Evolutionary conservation across 163 green algal species (phyloP), one percentile per base, ranked within the genome.

Genomic region (Scenedesmus sp.): DNA sequence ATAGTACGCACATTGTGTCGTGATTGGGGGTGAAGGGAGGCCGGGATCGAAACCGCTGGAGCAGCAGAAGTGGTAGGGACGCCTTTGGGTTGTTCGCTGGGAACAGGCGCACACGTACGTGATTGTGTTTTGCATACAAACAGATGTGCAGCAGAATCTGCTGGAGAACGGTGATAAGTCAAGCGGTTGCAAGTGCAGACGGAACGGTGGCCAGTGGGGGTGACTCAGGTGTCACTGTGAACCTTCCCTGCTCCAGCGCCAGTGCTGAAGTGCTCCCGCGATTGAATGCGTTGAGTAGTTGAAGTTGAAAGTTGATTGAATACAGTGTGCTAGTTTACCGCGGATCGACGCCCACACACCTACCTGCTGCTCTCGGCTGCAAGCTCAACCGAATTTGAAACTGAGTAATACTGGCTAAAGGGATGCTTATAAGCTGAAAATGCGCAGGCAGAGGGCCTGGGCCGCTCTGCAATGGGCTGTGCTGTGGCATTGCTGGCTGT

Each of bases 401-500:
- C 34, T 79, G 70, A 52, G 13, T 16, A 4, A 0, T 13, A 52
- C 1, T 4, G 1, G 70, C 46, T 52, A 52, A 6, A 12, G 23
- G 46, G 3, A 79, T 79, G 70, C 70, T 79, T 79, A 5, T 4
- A 23, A 79, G 70, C 5, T 79, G 70, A 79, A 46, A 79, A 79
- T 79, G 70, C 70, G 23, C 12, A 79, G 70, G 23, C 2, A 5
- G 70, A 79, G 3, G 70, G 70, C 23, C 6, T 23, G 4, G 70
- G 70, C 70, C 70, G 70, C 23, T 79, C 70, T 79, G 70, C 23
- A 79, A 52, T 79, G 70, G 70, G 23, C 70, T 23, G 70, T 79
- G 70, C 70, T 79, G 70, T 79, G 70, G 70, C 70, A 79, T 79
- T 79, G 70, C 70, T 79, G 70, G 70, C 70, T 79, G 23, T 79